Evolutionary conservation across 129 eudicot genomes (phyloP).

Genomic region (Arctium minus): DNA sequence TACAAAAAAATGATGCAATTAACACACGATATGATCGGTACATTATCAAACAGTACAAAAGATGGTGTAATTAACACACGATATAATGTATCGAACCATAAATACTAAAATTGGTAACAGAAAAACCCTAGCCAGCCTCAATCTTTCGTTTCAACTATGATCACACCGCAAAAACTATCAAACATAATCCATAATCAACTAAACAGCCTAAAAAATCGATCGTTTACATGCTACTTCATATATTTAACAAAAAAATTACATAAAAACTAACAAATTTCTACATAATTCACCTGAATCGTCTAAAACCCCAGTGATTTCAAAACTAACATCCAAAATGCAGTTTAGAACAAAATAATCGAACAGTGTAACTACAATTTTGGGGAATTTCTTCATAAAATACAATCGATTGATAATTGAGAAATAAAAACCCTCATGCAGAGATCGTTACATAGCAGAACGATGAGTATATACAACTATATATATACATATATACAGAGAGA

Average conservation of each 20-base stretch:
- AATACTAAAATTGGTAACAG: neutral
- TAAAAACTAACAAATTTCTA: neutral
- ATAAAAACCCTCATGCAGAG: slow-evolving; percentile 10
- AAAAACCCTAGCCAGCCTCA: slow-evolving; percentile 10
- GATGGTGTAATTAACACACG: neutral
- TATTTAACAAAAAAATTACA: neutral
- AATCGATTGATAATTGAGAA: slow-evolving; percentile 1
- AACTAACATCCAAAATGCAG: slow-evolving; percentile 14
- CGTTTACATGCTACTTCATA: slow-evolving; percentile 1
- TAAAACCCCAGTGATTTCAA: slow-evolving; percentile 11
- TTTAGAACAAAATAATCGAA: neutral
- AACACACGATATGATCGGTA: neutral
- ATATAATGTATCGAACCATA: neutral
- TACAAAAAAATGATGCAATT: neutral
- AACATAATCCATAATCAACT: neutral
- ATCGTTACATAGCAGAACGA: slow-evolving; percentile 5
- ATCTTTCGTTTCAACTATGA: neutral
- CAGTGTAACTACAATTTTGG: slow-evolving; percentile 2
- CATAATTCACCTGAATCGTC: slow-evolving; percentile 5
- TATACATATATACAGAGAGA: too few species aligned
- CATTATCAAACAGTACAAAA: neutral
- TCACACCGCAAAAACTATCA: neutral
- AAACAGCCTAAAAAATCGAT: neutral
- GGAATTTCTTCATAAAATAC: neutral
- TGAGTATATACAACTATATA: neutral